These are phyloP conservation scores for Halophytophthora batemanensis DNA, from an alignment of 352 stramenopile genomes.

Conservation along the genomic window DNA sequence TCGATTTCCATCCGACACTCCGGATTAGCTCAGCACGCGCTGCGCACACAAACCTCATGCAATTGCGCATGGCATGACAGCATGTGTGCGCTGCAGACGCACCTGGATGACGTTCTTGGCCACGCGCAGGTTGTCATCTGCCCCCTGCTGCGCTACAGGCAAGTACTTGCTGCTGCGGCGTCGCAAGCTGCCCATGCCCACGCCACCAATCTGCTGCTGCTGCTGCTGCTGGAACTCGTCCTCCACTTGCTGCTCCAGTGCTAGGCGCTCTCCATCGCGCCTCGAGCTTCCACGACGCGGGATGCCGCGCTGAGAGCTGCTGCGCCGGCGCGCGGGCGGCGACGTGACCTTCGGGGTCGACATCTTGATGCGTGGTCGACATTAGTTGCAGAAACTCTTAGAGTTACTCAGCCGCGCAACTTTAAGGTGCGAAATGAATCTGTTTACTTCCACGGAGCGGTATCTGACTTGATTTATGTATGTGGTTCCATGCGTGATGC, in stretches of 20 bases:
- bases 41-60: no score
- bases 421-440: no score
- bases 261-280: conserved; percentile 44
- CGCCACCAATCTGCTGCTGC: neutral
- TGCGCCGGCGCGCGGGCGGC: neutral
- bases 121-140: conserved; percentile 33
- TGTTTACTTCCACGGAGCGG: no score
- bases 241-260: conserved; percentile 47
- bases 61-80: no score
- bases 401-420: no score
- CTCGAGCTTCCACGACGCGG: conserved; percentile 33
- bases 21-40: no score
- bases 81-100: neutral
- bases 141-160: conserved; percentile 16
- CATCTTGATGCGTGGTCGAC: no score
- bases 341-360: neutral
- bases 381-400: no score
- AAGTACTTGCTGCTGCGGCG: conserved; percentile 43
- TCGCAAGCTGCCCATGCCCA: conserved; percentile 7
- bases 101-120: conserved; percentile 58
- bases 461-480: no score
- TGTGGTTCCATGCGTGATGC: no score
- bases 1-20: no score
- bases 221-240: conserved; percentile 26
- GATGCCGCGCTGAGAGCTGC: no score